Evolutionary conservation across 1,139 yeast genomes (phyloP).

Genomic region (Diutina mesorugosa): DNA sequence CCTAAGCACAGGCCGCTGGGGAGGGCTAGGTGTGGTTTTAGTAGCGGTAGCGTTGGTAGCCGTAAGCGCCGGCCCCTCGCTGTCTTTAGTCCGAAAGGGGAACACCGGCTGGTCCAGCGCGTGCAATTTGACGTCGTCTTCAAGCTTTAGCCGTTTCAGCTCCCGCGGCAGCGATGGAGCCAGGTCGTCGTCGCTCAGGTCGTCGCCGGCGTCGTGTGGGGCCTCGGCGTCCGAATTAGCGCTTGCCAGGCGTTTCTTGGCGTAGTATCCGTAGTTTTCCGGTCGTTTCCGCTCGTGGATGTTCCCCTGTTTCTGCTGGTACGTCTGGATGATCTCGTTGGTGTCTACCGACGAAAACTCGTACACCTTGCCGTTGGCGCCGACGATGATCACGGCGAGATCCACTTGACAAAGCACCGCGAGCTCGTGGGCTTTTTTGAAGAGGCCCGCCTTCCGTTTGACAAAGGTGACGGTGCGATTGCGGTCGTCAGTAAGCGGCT

Average conservation of each 20-base stretch:
- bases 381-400: constrained; percentile 78
- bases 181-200: not conserved
- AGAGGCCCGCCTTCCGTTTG: constrained; percentile 87
- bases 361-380: constrained; percentile 69
- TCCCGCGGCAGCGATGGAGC: not conserved
- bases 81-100: not conserved
- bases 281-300: constrained; percentile 53
- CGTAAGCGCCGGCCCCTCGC: not conserved
- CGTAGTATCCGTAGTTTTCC: constrained; percentile 38
- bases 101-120: not conserved
- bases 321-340: constrained; percentile 44
- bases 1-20: constrained; percentile 32
- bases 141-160: not conserved
- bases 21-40: constrained; percentile 2
- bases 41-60: not conserved
- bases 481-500: constrained; percentile 83
- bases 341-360: constrained; percentile 72
- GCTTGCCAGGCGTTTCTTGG: constrained; percentile 14
- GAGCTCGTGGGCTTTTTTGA: constrained; percentile 92
- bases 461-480: constrained; percentile 84
- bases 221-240: not conserved
- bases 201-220: not conserved
- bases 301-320: constrained; percentile 17
- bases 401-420: constrained; percentile 90
- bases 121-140: not conserved